Conservation (phyloP, 169 alveolate species). For the Cryptosporidium baileyi region DNA sequence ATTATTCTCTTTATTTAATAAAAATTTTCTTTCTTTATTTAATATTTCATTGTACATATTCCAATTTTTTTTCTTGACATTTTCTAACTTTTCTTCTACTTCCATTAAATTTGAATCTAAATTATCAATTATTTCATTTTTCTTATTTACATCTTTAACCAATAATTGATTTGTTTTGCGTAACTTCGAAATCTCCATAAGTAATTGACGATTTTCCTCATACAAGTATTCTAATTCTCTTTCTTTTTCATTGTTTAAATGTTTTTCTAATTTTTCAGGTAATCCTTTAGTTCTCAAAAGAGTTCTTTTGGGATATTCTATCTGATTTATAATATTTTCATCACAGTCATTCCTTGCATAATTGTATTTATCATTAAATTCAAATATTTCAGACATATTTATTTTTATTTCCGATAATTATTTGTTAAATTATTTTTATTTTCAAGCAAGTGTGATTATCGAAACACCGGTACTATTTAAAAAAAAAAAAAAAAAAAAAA, state of each 20-base stretch:
- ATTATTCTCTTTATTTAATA: neutral
- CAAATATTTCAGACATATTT: neutral
- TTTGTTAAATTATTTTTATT: neutral
- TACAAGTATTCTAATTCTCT: conserved; percentile 43
- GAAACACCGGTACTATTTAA: neutral
- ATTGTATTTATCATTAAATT: neutral
- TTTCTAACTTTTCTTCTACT: conserved; percentile 54
- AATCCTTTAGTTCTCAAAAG: conserved; percentile 24
- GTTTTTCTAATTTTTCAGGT: conserved; percentile 57
- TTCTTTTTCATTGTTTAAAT: conserved; percentile 42
- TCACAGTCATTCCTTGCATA: too few relatives aligned
- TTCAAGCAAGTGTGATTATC: neutral
- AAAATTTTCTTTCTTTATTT: conserved; percentile 18
- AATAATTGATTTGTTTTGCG: conserved; percentile 55
- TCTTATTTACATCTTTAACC: conserved; percentile 43
- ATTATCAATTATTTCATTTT: conserved; percentile 49
- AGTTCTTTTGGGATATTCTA: neutral
- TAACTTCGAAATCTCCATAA: conserved; percentile 30
- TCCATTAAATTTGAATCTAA: conserved; percentile 45
- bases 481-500: neutral
- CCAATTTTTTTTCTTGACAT: conserved; percentile 37
- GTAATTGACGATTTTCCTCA: conserved; percentile 48
- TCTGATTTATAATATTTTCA: neutral
- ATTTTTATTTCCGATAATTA: neutral
- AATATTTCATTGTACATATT: conserved; percentile 56